Conservation (phyloP, 2,329 filamentous ascomycete genomes). For the Coniochaeta ligniaria region DNA sequence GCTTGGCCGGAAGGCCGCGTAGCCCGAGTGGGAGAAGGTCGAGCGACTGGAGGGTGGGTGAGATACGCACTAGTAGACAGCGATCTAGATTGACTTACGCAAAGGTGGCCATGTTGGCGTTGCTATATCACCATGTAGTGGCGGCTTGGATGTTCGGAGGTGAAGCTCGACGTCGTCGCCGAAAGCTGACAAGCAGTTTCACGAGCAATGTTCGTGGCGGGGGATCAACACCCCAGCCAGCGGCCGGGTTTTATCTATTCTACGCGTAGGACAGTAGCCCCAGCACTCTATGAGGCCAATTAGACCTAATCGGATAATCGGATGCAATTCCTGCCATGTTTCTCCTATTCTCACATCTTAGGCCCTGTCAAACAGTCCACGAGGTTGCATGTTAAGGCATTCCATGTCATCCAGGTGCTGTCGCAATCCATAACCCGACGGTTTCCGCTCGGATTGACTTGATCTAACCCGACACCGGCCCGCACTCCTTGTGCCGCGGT, state of each 20-base stretch:
- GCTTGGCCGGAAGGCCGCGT: conserved; percentile 52
- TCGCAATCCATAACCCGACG: not conserved
- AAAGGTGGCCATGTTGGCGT: not conserved
- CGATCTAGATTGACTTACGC: not conserved
- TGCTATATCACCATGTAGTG: not conserved
- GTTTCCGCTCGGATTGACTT: conserved; percentile 4
- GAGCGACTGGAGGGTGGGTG: conserved; percentile 34
- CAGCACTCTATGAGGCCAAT: not conserved
- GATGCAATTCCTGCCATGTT: not conserved
- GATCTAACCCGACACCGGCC: not conserved
- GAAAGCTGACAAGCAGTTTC: not conserved
- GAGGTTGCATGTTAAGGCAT: not conserved
- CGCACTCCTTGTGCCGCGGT: not conserved
- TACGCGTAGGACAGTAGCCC: too few relatives aligned
- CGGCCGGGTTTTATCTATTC: not conserved
- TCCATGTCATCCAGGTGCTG: not conserved
- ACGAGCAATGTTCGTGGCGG: not conserved
- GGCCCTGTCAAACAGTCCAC: not conserved
- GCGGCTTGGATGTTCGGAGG: not conserved
- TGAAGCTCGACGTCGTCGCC: not conserved
- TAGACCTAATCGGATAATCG: not conserved
- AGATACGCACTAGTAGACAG: not conserved
- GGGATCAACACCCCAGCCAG: not conserved
- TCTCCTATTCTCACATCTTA: not conserved
- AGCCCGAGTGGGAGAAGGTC: conserved; percentile 48